Conservation (phyloP, 176 grass and related monocot species). For the Carex pumila region DNA sequence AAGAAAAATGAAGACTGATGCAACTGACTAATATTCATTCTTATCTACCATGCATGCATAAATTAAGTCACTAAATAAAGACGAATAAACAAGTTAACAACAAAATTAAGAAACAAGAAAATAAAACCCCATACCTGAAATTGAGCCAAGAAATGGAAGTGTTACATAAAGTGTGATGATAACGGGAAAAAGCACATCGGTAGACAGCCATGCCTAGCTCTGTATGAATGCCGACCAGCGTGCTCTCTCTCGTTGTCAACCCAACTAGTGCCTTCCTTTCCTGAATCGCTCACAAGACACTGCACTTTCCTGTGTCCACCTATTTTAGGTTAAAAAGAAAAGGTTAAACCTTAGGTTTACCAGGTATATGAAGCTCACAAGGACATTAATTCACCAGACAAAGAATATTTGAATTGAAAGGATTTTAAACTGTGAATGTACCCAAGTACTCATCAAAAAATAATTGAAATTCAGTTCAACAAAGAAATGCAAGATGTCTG, state of each 20-base stretch:
- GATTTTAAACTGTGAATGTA: neutral
- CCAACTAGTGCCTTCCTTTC: neutral
- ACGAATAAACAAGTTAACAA: neutral
- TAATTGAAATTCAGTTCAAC: neutral
- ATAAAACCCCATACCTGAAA: neutral
- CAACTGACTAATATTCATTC: neutral
- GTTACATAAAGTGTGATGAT: conserved; percentile 9
- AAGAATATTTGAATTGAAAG: neutral
- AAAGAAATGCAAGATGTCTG: neutral
- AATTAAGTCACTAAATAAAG: neutral
- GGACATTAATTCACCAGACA: too few species aligned
- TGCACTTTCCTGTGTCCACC: neutral
- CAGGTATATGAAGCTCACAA: neutral
- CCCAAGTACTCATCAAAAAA: neutral
- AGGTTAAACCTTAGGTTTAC: neutral
- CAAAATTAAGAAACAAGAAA: neutral
- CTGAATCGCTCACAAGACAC: neutral
- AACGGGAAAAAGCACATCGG: conserved; percentile 33
- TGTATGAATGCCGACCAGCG: conserved; percentile 22
- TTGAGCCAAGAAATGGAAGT: neutral
- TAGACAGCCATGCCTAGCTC: conserved; percentile 4
- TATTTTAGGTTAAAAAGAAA: neutral
- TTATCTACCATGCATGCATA: neutral
- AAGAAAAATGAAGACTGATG: neutral
- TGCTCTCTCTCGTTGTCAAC: conserved; percentile 36